Conservation (phyloP, 1,139 yeast genomes). For the Pichia sp. region DNA sequence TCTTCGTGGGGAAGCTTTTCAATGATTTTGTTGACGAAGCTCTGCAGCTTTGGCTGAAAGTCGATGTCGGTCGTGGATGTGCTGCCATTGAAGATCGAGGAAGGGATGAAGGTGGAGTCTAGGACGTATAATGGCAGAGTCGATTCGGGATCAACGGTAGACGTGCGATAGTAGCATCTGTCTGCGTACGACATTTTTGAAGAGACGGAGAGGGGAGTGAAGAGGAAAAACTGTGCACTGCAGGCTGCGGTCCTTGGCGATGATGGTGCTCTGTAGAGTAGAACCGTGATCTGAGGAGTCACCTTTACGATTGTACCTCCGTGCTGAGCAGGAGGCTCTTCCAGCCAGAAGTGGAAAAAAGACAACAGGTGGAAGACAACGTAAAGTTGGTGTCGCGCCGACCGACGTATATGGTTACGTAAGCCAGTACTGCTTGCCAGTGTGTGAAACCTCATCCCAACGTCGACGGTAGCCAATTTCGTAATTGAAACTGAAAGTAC, state of each 20-base stretch:
- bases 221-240: too few species aligned
- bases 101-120: conserved; percentile 30
- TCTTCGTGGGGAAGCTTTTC: conserved; percentile 23
- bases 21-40: conserved; percentile 20
- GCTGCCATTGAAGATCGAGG: conserved; percentile 11
- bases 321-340: not conserved
- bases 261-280: too few species aligned
- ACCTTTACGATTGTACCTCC: not conserved
- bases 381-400: not conserved
- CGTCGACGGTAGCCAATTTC: too few species aligned
- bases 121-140: conserved; percentile 30
- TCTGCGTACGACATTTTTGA: conserved; percentile 6
- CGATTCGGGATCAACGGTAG: conserved; percentile 26
- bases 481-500: too few species aligned
- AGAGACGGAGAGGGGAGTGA: too few species aligned
- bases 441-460: too few species aligned
- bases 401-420: not conserved
- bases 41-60: conserved; percentile 12
- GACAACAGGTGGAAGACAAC: not conserved
- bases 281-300: not conserved
- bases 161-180: conserved; percentile 25
- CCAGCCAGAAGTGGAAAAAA: not conserved
- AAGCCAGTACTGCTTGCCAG: not conserved
- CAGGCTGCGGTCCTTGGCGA: too few species aligned
- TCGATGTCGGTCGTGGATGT: conserved; percentile 3